phyloP scores from a whole-genome alignment of 1,284 basidiomycete genomes.

The Melampsora americana region DNA sequence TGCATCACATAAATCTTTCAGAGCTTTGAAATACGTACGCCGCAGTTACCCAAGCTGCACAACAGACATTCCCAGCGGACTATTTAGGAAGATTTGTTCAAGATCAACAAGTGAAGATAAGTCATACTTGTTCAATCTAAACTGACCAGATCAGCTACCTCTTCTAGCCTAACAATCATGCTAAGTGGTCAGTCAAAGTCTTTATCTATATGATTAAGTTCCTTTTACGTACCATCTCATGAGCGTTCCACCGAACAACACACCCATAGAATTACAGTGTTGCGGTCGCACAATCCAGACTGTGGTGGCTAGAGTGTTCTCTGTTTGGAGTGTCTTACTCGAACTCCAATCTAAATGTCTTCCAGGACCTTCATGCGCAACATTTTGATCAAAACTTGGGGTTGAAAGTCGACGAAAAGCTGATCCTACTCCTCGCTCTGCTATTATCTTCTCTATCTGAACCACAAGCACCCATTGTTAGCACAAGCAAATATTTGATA shows the following conservation, averaged over 20 bases:
- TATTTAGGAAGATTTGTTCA: neutral
- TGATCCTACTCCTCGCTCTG: constrained; percentile 14
- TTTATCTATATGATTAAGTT: neutral
- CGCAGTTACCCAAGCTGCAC: neutral
- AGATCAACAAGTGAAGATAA: constrained; percentile 17
- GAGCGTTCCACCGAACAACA: constrained; percentile 48
- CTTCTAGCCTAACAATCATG: constrained; percentile 34
- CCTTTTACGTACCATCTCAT: constrained; percentile 48
- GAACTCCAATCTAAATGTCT: neutral
- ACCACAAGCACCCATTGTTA: neutral
- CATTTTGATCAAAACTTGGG: neutral
- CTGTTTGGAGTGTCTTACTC: constrained; percentile 18
- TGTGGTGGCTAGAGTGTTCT: constrained; percentile 47
- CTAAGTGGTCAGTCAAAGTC: neutral
- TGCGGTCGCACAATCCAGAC: constrained; percentile 49
- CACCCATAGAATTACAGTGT: constrained; percentile 46
- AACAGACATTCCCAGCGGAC: constrained; percentile 4
- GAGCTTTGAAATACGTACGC: neutral
- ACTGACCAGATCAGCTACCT: neutral
- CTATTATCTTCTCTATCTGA: constrained; percentile 25
- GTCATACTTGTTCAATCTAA: constrained; percentile 27
- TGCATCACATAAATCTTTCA: neutral
- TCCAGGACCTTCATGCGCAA: no score
- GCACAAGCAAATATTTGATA: no score
- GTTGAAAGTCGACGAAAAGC: neutral